These are phyloP conservation scores for Schwanniomyces yamadae DNA, from an alignment of 805 yeast genomes.

Conservation along the genomic window DNA sequence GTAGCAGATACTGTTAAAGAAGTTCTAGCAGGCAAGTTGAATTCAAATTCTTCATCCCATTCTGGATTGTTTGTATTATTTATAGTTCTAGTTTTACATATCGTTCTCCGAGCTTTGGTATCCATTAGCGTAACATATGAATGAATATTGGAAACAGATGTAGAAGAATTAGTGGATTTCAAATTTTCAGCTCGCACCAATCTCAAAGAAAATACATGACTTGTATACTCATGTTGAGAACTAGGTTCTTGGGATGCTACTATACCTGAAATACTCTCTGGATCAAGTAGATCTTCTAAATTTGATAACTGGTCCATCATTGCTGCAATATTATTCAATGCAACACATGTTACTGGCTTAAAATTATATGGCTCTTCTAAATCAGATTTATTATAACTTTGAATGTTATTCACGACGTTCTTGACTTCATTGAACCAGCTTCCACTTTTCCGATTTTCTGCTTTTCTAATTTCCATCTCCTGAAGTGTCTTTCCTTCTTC, in stretches of 20 bases:
- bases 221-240: slow-evolving; percentile 30
- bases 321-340: slow-evolving; percentile 65
- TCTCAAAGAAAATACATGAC: slow-evolving; percentile 62
- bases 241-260: slow-evolving; percentile 35
- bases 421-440: slow-evolving; percentile 56
- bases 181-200: slow-evolving; percentile 64
- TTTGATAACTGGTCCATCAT: slow-evolving; percentile 48
- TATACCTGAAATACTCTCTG: slow-evolving; percentile 51
- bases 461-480: slow-evolving; percentile 14
- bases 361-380: slow-evolving; percentile 54
- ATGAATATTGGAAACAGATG: slow-evolving; percentile 41
- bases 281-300: slow-evolving; percentile 56
- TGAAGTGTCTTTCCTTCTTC: slow-evolving; percentile 18
- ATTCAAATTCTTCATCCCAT: slow-evolving; percentile 87
- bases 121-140: slow-evolving; percentile 66
- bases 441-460: slow-evolving; percentile 19
- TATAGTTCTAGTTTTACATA: slow-evolving; percentile 70
- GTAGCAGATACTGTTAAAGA: slow-evolving; percentile 53
- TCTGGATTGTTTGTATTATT: slow-evolving; percentile 64
- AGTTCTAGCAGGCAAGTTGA: slow-evolving; percentile 37
- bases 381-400: slow-evolving; percentile 32
- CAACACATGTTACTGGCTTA: slow-evolving; percentile 63
- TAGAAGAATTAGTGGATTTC: slow-evolving; percentile 37
- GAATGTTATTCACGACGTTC: slow-evolving; percentile 45
- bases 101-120: slow-evolving; percentile 48